A percentile compares a stretch with the other conserved stretches of the same genome.
phyloP scores from a whole-genome alignment of 1,284 basidiomycete species.

The Sporisorium graminicola region DNA sequence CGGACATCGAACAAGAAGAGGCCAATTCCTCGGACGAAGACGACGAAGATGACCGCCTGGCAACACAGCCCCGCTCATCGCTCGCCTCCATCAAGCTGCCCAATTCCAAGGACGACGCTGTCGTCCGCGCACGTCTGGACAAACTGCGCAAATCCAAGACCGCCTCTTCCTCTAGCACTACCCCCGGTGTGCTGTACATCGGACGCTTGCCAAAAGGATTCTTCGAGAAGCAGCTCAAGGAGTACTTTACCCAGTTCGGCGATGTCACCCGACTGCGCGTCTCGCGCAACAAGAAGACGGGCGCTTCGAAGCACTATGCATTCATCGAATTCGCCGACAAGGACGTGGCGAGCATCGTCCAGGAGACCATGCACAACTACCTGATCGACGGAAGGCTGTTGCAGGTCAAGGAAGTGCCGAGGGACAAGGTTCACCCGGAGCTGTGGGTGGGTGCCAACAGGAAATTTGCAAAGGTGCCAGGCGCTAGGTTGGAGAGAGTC shows the following conservation, averaged over 20 bases:
- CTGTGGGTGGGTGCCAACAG: constrained; percentile 97
- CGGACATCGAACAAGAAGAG: constrained; percentile 30
- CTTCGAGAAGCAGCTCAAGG: constrained; percentile 91
- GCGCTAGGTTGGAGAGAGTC: constrained; percentile 78
- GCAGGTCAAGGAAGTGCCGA: constrained; percentile 80
- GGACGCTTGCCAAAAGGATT: constrained; percentile 95
- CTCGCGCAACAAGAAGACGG: constrained; percentile 96
- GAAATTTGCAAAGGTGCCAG: constrained; percentile 85
- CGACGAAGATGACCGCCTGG: constrained; percentile 56
- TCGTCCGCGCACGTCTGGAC: constrained; percentile 58
- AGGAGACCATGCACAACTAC: constrained; percentile 99
- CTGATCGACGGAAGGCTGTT: constrained; percentile 93
- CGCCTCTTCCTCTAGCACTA: constrained; percentile 14
- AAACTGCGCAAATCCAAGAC: constrained; percentile 50
- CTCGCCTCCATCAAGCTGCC: constrained; percentile 56
- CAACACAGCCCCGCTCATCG: constrained; percentile 25
- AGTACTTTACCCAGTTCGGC: constrained; percentile 96
- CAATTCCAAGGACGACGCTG: constrained; percentile 64
- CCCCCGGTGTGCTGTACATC: constrained; percentile 86
- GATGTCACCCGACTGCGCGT: constrained; percentile 87
- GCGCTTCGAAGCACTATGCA: constrained; percentile 93
- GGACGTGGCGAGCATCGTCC: constrained; percentile 91
- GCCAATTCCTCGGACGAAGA: constrained; percentile 61
- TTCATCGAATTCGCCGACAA: constrained; percentile 94
- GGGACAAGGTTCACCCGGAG: constrained; percentile 89